Base-by-base conservation (phyloP, 768 basidiomycete species). In the Kwoniella newhampshirensis region DNA sequence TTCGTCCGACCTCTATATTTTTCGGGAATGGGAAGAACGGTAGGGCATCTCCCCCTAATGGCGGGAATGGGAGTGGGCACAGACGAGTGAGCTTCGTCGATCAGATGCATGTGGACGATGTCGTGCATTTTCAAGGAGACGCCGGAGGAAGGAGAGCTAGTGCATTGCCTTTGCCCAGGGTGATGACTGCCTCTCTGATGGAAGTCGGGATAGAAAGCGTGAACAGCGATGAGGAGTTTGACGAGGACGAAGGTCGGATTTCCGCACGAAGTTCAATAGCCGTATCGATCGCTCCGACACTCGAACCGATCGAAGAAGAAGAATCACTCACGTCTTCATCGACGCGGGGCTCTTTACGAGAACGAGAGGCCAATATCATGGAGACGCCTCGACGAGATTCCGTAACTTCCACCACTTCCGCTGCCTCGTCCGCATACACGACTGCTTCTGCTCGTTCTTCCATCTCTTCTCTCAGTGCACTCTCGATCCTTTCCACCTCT, bases 371-470 rank as follows among this genome's bases (percentile, higher is more conserved):
- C 20, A 42, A 53, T 21, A 11, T 43, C 20, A 30, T 21, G n/a
- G 52, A 54, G 13, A 17, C 15, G 17, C 40, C 21, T 44, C 42
- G 41, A 9, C 52, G 27, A 8, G 32, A 3, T n/a, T 54, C 51
- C 9, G 23, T 40, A 4, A 15, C 35, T 21, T 57, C 47, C 36
- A 30, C 46, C 4, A 28, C 40, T 2, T 47, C 54, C 4, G 25
- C 42, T 9, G 23, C 21, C 25, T 45, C 59, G 32, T 36, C 27
- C 3, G 52, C 46, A 15, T 63, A 63, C 37, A 63, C 62, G 7
- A 63, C 62, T 17, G 62, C 62, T 7, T 63, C 62, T n/a, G 62
- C 62, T 5, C 46, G 62, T 35, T 63, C 62, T 21, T 59, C 57
- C 15, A 52, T 63, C 30, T 63, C 62, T 4, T 59, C 59, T 25